A percentile compares a stretch with the other conserved stretches of the same genome.
Conservation (phyloP, 1,284 basidiomycete genomes). For the Malassezia sympodialis region DNA sequence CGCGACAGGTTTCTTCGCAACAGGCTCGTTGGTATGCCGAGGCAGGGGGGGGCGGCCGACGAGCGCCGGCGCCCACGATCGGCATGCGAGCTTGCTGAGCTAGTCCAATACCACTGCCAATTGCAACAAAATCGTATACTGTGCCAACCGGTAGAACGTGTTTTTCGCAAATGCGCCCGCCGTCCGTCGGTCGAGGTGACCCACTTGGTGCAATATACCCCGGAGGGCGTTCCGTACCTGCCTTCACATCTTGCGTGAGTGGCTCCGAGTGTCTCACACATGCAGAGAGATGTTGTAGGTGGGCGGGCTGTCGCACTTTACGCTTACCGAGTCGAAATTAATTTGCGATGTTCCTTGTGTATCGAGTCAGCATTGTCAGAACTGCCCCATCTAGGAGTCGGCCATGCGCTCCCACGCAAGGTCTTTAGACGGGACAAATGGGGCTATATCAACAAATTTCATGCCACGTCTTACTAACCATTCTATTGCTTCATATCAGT, state of each 20-base stretch:
- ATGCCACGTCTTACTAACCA: slow-evolving; percentile 17
- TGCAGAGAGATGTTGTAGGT: background rate
- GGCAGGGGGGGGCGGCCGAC: background rate
- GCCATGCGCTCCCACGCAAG: slow-evolving; percentile 8
- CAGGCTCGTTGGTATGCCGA: background rate
- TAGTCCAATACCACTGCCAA: slow-evolving; percentile 32
- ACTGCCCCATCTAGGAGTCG: slow-evolving; percentile 16
- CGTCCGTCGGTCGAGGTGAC: slow-evolving; percentile 33
- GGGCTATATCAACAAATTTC: slow-evolving; percentile 8
- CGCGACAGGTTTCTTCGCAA: background rate
- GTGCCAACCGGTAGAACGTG: slow-evolving; percentile 32
- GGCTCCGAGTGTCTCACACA: background rate
- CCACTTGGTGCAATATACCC: slow-evolving; percentile 31
- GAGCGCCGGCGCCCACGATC: background rate
- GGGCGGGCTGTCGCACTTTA: background rate
- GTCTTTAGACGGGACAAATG: slow-evolving; percentile 17
- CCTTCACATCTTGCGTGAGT: slow-evolving; percentile 24
- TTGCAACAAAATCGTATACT: slow-evolving; percentile 21
- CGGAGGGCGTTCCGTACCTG: slow-evolving; percentile 22
- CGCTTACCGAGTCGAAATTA: background rate
- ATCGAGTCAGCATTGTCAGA: background rate
- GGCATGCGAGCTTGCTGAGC: slow-evolving; percentile 22
- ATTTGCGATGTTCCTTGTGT: background rate
- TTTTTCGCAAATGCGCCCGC: slow-evolving; percentile 25
- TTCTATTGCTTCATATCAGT: slow-evolving; percentile 7